Percentiles rank a stretch among this genome's conserved stretches.
Evolutionary conservation across 1,284 basidiomycete species (phyloP).

Genomic region (Leucoagaricus sp.): DNA sequence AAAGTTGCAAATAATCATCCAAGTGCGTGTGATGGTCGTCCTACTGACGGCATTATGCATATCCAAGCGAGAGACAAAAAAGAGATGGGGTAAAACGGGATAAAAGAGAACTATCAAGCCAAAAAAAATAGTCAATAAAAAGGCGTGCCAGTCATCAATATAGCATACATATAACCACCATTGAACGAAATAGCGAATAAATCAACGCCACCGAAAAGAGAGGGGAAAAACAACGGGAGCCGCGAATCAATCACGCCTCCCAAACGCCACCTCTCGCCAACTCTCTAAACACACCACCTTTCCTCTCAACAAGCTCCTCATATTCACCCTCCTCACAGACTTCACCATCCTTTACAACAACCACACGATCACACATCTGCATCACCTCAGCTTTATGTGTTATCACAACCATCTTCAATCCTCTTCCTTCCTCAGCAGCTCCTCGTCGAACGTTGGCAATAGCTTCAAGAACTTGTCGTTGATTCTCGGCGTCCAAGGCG

Average conservation of each 20-base stretch:
- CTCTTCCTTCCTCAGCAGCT: conserved; percentile 46
- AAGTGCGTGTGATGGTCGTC: neutral
- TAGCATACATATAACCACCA: neutral
- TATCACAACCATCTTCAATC: conserved; percentile 73
- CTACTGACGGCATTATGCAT: neutral
- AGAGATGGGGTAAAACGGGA: no score
- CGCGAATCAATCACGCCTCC: conserved; percentile 41
- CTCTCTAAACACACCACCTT: conserved; percentile 74
- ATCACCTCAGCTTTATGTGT: conserved; percentile 94
- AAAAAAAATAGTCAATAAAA: neutral
- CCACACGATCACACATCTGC: conserved; percentile 87
- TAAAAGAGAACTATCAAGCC: neutral
- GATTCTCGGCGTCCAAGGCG: conserved; percentile 85
- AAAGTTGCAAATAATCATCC: no score
- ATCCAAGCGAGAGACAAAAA: neutral
- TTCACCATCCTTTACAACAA: conserved; percentile 78
- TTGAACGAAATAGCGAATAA: conserved; percentile 2
- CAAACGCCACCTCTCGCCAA: conserved; percentile 89
- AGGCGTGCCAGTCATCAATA: neutral
- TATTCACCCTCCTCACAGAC: conserved; percentile 83
- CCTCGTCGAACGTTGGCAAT: conserved; percentile 48
- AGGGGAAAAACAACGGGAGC: neutral
- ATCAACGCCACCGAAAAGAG: neutral
- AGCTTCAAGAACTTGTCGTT: conserved; percentile 79
- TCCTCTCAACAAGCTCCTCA: conserved; percentile 65